Conservation (phyloP, 257 asterid species). For the Solanum medicagineum region DNA sequence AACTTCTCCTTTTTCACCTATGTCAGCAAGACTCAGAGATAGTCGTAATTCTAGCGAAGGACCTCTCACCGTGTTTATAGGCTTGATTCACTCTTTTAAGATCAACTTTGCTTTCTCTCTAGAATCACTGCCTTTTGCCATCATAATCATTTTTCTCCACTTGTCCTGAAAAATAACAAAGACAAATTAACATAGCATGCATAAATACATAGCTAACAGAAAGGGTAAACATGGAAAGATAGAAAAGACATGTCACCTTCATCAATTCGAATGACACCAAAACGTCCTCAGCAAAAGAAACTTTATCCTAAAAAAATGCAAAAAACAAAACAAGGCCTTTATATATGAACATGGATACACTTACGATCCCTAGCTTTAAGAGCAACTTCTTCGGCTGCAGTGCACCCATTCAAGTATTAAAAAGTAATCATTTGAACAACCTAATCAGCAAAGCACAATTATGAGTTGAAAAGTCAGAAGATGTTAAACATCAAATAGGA, state of each 20-base stretch:
- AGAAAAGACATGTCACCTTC: not conserved
- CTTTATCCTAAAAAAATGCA: not conserved
- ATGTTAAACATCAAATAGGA: not conserved
- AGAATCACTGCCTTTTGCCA: slow-evolving; percentile 91
- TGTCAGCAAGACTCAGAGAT: too few relatives aligned
- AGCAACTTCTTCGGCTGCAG: slow-evolving; percentile 48
- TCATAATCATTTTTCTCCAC: slow-evolving; percentile 97
- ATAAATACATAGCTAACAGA: not conserved
- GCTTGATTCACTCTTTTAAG: slow-evolving; percentile 15
- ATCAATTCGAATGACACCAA: not conserved
- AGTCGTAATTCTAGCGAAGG: too few relatives aligned
- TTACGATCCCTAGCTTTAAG: slow-evolving; percentile 88
- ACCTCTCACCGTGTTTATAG: too few relatives aligned
- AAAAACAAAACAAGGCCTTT: slow-evolving; percentile 2
- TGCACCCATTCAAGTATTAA: slow-evolving; percentile 20
- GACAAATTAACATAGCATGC: slow-evolving; percentile 2
- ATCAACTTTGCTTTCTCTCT: slow-evolving; percentile 65
- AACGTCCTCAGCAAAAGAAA: not conserved
- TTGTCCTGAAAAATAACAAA: slow-evolving; percentile 53
- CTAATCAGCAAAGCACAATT: not conserved
- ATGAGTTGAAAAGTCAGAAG: not conserved
- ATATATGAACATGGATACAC: slow-evolving; percentile 71
- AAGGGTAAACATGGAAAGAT: not conserved
- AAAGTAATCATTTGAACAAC: not conserved
- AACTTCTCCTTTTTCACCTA: not conserved